phyloP scores from a whole-genome alignment of 768 basidiomycete species.

The Boletus rubescentipes region DNA sequence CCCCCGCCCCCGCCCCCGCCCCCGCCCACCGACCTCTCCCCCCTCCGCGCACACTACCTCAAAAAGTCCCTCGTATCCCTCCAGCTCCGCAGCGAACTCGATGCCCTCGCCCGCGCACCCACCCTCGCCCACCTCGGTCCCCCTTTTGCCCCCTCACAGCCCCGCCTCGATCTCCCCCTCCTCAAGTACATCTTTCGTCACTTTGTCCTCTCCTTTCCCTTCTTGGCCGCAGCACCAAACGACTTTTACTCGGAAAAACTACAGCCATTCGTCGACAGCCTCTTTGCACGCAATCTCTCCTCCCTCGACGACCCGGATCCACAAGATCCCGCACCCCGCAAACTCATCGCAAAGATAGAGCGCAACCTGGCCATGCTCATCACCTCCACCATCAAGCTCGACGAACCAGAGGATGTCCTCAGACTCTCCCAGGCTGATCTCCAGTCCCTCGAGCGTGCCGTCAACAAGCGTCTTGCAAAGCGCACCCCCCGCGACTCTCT shows the following conservation, averaged over 20 bases:
- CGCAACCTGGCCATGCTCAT: conserved; percentile 83
- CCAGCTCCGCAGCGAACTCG: conserved; percentile 80
- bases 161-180: conserved; percentile 76
- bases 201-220: conserved; percentile 93
- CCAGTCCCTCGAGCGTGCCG: conserved; percentile 69
- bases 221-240: conserved; percentile 84
- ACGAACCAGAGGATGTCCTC: conserved; percentile 86
- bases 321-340: conserved; percentile 60
- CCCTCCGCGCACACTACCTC: conserved; percentile 94
- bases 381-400: conserved; percentile 76
- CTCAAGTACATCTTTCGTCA: conserved; percentile 88
- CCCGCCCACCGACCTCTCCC: conserved; percentile 51
- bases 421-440: conserved; percentile 84
- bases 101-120: conserved; percentile 52
- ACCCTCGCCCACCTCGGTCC: conserved; percentile 85
- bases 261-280: conserved; percentile 87
- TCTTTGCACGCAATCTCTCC: conserved; percentile 77
- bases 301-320: conserved; percentile 60
- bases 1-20: background rate
- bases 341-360: conserved; percentile 75
- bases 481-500: conserved; percentile 46
- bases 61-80: conserved; percentile 93
- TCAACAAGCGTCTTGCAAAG: conserved; percentile 59
- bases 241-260: conserved; percentile 94
- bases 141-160: conserved; percentile 76